Evolutionary conservation across 805 yeast species (phyloP).

Genomic region (Blastobotrys terrestris): DNA sequence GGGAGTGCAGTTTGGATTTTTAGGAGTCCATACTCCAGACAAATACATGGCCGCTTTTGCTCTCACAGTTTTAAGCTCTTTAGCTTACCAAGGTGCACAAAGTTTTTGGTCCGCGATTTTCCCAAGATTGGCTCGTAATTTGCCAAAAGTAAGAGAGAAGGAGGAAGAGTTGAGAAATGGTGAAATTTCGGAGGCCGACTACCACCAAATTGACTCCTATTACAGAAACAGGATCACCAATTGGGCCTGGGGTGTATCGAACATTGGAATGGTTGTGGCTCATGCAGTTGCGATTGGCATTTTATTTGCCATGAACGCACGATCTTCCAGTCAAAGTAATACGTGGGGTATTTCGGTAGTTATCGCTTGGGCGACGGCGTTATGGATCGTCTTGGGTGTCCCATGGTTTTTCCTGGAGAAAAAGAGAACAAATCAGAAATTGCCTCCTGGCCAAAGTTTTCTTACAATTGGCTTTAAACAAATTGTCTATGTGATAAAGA

Average conservation of each 20-base stretch:
- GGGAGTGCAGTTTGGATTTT: slow-evolving; percentile 13
- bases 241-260: slow-evolving; percentile 10
- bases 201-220: slow-evolving; percentile 3
- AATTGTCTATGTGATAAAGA: slow-evolving; percentile 11
- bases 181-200: slow-evolving; percentile 10
- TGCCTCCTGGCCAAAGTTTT: slow-evolving; percentile 12
- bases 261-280: slow-evolving; percentile 11
- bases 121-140: slow-evolving; percentile 15
- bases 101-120: slow-evolving; percentile 15
- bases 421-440: slow-evolving; percentile 10
- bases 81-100: slow-evolving; percentile 11
- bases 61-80: slow-evolving; percentile 7
- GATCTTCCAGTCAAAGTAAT: neutral
- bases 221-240: slow-evolving; percentile 13
- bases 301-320: slow-evolving; percentile 11
- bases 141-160: slow-evolving; percentile 13
- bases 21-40: slow-evolving; percentile 7
- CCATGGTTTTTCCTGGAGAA: slow-evolving; percentile 14
- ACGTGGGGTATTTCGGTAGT: slow-evolving; percentile 2
- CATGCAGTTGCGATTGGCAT: slow-evolving; percentile 7
- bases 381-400: slow-evolving; percentile 14
- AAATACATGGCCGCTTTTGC: slow-evolving; percentile 13
- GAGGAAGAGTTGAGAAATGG: slow-evolving; percentile 11
- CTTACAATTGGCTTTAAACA: slow-evolving; percentile 12
- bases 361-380: slow-evolving; percentile 4